Evolutionary conservation across 495 filamentous ascomycete species (phyloP).

Genomic region (Saxophila tyrrhenica): DNA sequence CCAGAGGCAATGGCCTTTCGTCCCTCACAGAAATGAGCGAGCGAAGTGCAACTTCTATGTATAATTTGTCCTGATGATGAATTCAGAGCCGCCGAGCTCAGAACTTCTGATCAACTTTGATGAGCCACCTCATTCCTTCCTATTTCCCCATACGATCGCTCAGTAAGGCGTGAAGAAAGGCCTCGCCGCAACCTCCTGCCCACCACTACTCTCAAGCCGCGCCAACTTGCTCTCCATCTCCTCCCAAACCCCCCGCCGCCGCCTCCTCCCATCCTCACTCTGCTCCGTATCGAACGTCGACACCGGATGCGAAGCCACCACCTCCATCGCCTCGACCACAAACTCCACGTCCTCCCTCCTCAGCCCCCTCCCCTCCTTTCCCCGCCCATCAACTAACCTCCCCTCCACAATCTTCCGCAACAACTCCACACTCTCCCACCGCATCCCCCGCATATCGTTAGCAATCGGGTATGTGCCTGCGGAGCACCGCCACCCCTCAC

Average conservation of each 20-base stretch:
- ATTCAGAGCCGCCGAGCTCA: too few relatives aligned
- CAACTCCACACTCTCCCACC: constrained; percentile 3
- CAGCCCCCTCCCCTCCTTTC: background rate
- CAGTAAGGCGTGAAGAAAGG: background rate
- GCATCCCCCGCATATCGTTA: constrained; percentile 7
- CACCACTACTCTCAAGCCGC: background rate
- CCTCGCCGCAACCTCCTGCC: background rate
- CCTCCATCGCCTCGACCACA: constrained; percentile 6
- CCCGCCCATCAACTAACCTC: too few relatives aligned
- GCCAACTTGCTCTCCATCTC: background rate
- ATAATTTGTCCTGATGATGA: too few relatives aligned
- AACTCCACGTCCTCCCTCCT: background rate
- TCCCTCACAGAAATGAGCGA: too few relatives aligned
- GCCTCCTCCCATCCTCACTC: background rate
- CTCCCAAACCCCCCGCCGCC: background rate
- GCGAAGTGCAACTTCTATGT: background rate
- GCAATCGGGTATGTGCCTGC: constrained; percentile 13
- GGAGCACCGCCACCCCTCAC: constrained; percentile 1
- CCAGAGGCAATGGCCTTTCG: too few relatives aligned
- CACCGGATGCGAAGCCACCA: constrained; percentile 8
- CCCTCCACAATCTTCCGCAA: background rate
- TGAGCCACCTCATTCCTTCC: too few relatives aligned
- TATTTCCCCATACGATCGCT: background rate
- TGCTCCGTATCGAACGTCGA: constrained; percentile 5
- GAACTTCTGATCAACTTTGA: too few relatives aligned